Base-by-base conservation (phyloP, 2,329 filamentous ascomycete species). In the Chalaropsis ovoidea region DNA sequence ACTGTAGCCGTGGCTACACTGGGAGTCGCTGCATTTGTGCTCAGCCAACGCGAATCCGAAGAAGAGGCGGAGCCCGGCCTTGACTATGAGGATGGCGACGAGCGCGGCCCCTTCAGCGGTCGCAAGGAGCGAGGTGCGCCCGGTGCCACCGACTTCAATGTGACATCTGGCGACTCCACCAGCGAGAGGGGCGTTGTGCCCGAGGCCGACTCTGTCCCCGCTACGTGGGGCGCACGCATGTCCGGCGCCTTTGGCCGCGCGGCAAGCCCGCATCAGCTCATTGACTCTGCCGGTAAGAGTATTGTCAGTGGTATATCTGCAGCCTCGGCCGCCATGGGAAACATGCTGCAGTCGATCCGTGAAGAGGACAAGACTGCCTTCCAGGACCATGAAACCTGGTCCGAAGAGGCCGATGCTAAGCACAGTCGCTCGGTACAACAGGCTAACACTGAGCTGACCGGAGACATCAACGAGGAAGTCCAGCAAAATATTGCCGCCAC, bases 331-430 rank as follows among this genome's bases (percentile, higher is more conserved):
- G 89, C 83, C 61, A 84, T 95, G 68, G 90, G 90, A 52, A 90
- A 87, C 68, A 91, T 90, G 31, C 78, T 96, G 70, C 87, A 87
- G 64, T 86, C 89, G 17, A 94, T 95, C 69, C 83, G 88, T 65
- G 89, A 96, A 73, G 91, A 95, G 72, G 89, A 92, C 72, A 86
- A 85, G 72, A 82, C 84, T 68, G 87, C 87, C 63, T 94, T 88
- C 74, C 86, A 85, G 69, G 93, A 96, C 74, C 90, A 94, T 75
- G 88, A 90, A 73, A 86, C 90, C 63, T 96, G 93, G 93, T 91
- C 88, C 15, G 91, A 96, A 74, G 92, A 96, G 76, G 89, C 87
- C 24, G 87, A 89, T 70, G 82, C 87, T 61, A 84, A 87, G 72
- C 78, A 78, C 70, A 77, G 80, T 65, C 78, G 77, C 64, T 31